Evolutionary conservation across 148 eudicot species (phyloP).

Genomic region (Heliosperma pusillum): DNA sequence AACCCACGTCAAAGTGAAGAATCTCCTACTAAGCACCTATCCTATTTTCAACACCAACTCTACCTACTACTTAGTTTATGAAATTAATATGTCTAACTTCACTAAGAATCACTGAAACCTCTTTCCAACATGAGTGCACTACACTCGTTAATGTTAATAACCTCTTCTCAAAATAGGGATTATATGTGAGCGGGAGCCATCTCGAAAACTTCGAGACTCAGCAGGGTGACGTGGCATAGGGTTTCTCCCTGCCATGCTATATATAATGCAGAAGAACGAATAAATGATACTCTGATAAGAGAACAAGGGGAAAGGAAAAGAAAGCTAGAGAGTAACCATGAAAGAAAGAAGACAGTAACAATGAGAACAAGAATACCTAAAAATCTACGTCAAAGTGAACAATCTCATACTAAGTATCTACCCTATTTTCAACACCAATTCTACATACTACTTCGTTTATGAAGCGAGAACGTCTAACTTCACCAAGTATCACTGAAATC

Average conservation of each 20-base stretch:
- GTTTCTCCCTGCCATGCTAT: constrained; percentile 72
- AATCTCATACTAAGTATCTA: not conserved
- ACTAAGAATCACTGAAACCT: constrained; percentile 1
- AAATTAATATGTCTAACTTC: not conserved
- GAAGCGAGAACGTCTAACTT: not conserved
- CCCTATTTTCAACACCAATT: not conserved
- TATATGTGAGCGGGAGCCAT: constrained; percentile 45
- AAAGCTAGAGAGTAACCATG: constrained; percentile 14
- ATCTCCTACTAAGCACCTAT: not conserved
- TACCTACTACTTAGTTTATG: not conserved
- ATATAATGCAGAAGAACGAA: constrained; percentile 34
- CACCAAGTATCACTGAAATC: not conserved
- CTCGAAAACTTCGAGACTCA: constrained; percentile 46
- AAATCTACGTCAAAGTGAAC: not conserved
- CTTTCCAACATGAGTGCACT: not conserved
- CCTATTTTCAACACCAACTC: not conserved
- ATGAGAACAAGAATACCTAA: not conserved
- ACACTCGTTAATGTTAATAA: not conserved
- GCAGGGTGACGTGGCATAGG: constrained; percentile 65
- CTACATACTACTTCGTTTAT: not conserved
- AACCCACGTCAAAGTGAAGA: not conserved
- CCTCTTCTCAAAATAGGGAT: not conserved
- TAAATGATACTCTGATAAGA: constrained; percentile 25
- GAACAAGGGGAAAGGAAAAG: constrained; percentile 11
- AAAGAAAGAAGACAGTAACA: constrained; percentile 13